Evolutionary conservation across 1,284 basidiomycete genomes (phyloP).

Genomic region (Waitea zeae): DNA sequence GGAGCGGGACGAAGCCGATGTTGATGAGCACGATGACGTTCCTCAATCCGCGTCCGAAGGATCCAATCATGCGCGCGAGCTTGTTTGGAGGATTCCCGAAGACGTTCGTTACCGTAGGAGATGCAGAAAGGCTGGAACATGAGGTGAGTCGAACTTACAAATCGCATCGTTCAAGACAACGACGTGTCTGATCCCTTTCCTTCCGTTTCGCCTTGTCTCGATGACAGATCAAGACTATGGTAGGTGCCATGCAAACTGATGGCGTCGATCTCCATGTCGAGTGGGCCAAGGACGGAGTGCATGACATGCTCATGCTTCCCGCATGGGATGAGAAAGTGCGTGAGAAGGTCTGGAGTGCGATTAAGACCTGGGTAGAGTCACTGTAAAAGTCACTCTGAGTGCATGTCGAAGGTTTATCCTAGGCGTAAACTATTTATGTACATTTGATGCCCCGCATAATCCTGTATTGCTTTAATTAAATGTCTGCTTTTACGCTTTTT

Average conservation of each 20-base stretch:
- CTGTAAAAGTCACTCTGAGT: no score
- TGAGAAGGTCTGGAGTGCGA: constrained; percentile 14
- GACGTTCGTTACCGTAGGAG: constrained; percentile 22
- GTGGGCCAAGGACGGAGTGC: constrained; percentile 17
- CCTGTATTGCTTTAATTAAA: no score
- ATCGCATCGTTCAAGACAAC: background rate
- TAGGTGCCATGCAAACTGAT: constrained; percentile 17
- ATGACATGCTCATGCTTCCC: constrained; percentile 17
- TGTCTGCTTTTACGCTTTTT: no score
- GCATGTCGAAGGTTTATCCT: no score
- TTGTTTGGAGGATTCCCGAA: constrained; percentile 27
- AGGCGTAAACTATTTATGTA: no score
- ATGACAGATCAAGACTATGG: constrained; percentile 6
- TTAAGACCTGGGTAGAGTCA: constrained; percentile 14
- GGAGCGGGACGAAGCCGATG: no score
- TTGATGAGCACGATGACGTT: constrained; percentile 1
- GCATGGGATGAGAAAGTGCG: constrained; percentile 18
- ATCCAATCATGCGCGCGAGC: constrained; percentile 14
- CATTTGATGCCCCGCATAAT: no score
- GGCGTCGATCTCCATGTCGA: constrained; percentile 16
- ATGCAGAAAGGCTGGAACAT: constrained; percentile 18
- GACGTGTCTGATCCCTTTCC: background rate
- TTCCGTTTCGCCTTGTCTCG: background rate
- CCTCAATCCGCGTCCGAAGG: constrained; percentile 2
- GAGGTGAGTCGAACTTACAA: constrained; percentile 15